Conservation (phyloP, 441 rosid species). For the Populus hybrid region DNA sequence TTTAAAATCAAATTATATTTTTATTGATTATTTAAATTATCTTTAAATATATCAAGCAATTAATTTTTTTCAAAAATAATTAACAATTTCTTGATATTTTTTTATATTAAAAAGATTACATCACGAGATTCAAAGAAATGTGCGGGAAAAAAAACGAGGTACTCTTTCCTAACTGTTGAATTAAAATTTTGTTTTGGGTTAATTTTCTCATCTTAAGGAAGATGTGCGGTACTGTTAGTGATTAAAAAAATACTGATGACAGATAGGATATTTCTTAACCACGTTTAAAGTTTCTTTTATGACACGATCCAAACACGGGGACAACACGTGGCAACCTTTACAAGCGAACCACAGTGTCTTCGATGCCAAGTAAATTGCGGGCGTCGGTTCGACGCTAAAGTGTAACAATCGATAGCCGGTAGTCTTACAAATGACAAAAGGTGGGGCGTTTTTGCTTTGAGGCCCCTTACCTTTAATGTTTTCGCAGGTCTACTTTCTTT, state of each 20-base stretch:
- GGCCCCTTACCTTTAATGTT: not conserved
- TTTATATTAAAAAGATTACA: too few relatives aligned
- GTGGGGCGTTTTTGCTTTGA: not conserved
- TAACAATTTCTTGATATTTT: too few relatives aligned
- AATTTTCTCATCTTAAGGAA: not conserved
- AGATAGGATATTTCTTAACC: not conserved
- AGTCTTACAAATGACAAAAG: too few relatives aligned
- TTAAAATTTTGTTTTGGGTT: not conserved
- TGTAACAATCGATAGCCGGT: constrained; percentile 24
- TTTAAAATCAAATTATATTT: too few relatives aligned
- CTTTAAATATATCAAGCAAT: too few relatives aligned
- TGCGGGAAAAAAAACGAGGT: not conserved
- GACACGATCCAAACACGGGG: constrained; percentile 9
- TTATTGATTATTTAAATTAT: too few relatives aligned
- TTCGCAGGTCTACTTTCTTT: not conserved
- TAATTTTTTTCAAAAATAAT: too few relatives aligned
- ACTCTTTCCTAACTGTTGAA: not conserved
- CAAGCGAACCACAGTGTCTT: not conserved
- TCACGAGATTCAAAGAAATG: too few relatives aligned
- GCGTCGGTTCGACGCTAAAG: constrained; percentile 21
- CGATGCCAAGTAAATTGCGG: constrained; percentile 9
- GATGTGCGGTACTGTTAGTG: too few relatives aligned
- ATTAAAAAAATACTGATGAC: not conserved
- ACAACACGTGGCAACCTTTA: not conserved
- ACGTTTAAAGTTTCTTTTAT: not conserved